These are phyloP conservation scores for Pterocarpus macrocarpus DNA, from an alignment of 306 rosid species.

Conservation along the genomic window DNA sequence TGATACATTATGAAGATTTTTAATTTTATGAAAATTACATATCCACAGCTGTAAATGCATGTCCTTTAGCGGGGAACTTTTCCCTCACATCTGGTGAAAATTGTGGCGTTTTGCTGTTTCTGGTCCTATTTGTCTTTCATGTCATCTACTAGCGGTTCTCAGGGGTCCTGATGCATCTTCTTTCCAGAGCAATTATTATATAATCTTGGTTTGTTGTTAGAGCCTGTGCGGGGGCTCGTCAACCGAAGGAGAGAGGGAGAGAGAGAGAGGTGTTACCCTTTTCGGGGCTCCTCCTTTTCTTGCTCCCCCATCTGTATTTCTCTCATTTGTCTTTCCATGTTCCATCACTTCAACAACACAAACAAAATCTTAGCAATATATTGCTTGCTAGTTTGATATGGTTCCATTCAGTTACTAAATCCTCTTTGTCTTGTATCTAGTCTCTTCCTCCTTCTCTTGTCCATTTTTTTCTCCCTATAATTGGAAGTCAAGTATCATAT, in stretches of 20 bases:
- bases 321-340: constrained; percentile 78
- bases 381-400: constrained; percentile 22
- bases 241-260: constrained; percentile 47
- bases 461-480: neutral
- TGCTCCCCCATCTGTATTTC: constrained; percentile 49
- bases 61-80: constrained; percentile 49
- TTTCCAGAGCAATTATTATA: constrained; percentile 44
- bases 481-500: constrained; percentile 20
- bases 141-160: constrained; percentile 46
- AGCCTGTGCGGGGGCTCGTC: constrained; percentile 49
- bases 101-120: constrained; percentile 59
- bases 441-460: constrained; percentile 14
- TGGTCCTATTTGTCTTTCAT: constrained; percentile 53
- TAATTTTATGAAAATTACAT: constrained; percentile 12
- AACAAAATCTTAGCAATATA: constrained; percentile 33
- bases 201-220: constrained; percentile 39
- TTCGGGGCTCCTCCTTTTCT: constrained; percentile 57
- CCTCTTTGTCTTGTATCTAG: constrained; percentile 36
- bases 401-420: constrained; percentile 47
- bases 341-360: constrained; percentile 67
- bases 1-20: no score
- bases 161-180: constrained; percentile 43
- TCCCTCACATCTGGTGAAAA: constrained; percentile 47
- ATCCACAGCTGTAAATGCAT: constrained; percentile 67
- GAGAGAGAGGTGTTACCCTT: constrained; percentile 50